Conservation (phyloP, 2,329 filamentous ascomycete species). For the Phialophora verrucosa region DNA sequence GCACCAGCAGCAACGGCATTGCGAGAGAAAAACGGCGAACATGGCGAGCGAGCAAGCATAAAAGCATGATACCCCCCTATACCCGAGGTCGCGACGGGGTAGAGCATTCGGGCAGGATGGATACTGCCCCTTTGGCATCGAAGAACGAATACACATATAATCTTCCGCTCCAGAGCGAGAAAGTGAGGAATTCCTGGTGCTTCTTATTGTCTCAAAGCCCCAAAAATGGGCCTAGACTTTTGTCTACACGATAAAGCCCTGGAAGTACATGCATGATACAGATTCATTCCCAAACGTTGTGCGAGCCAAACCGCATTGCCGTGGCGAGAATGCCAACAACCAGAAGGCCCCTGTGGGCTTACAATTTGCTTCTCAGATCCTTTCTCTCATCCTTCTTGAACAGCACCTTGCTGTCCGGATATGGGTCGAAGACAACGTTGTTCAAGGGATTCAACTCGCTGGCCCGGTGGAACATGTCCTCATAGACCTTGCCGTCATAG, state of each 20-base stretch:
- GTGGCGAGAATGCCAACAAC: neutral
- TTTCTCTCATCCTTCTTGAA: conserved; percentile 61
- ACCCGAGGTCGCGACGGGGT: neutral
- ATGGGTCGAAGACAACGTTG: conserved; percentile 72
- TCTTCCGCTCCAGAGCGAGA: neutral
- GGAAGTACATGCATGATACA: conserved; percentile 1
- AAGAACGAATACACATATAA: neutral
- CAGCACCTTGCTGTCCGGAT: conserved; percentile 66
- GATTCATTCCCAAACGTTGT: neutral
- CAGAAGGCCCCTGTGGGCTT: neutral
- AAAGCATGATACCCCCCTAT: conserved; percentile 4
- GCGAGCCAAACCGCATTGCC: neutral
- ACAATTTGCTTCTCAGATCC: conserved; percentile 38
- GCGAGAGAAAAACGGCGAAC: neutral
- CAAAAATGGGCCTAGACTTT: neutral
- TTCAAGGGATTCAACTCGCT: conserved; percentile 76
- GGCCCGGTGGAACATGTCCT: conserved; percentile 75
- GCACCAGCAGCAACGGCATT: neutral
- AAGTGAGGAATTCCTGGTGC: neutral
- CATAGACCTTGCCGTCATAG: conserved; percentile 76
- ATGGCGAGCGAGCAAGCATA: neutral
- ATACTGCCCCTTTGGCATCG: neutral
- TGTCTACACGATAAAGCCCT: neutral
- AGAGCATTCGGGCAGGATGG: neutral
- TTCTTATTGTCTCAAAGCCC: neutral